Evolutionary conservation across 306 rosid genomes (phyloP).

Genomic region (Dalbergia cultrata): DNA sequence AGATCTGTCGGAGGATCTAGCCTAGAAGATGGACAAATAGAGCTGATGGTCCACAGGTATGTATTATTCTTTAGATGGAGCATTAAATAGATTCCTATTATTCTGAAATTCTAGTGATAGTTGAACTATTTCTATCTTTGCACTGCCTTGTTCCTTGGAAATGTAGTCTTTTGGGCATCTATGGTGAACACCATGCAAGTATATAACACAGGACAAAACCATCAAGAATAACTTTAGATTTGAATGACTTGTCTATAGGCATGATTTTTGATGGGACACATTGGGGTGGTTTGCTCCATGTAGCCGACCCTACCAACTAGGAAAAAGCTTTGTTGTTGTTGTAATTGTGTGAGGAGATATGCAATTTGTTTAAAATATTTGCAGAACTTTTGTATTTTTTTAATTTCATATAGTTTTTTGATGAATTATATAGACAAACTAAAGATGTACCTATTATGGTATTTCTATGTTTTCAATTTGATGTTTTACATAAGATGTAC

Average conservation of each 20-base stretch:
- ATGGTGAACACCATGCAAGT: conserved; percentile 22
- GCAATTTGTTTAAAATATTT: neutral
- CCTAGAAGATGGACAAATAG: conserved; percentile 84
- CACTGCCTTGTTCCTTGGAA: conserved; percentile 32
- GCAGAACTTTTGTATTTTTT: neutral
- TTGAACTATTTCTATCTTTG: conserved; percentile 17
- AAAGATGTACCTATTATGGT: neutral
- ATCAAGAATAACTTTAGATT: too few relatives aligned
- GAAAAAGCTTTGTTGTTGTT: too few relatives aligned
- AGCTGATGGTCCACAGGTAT: conserved; percentile 88
- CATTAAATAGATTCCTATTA: conserved; percentile 31
- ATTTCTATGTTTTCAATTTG: conserved; percentile 14
- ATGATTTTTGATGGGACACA: too few relatives aligned
- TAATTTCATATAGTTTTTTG: neutral
- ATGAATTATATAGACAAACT: neutral
- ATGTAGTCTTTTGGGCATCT: conserved; percentile 30
- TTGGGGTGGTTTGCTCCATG: too few relatives aligned
- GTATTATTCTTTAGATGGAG: conserved; percentile 25
- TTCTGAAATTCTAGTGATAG: conserved; percentile 11
- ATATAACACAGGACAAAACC: conserved; percentile 4
- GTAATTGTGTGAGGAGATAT: neutral
- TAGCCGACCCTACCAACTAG: too few relatives aligned
- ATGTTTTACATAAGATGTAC: neutral
- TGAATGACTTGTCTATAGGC: too few relatives aligned
- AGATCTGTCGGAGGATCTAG: conserved; percentile 89